Base-by-base conservation (phyloP, 345 rosid genomes). In the Populus euphratica region DNA sequence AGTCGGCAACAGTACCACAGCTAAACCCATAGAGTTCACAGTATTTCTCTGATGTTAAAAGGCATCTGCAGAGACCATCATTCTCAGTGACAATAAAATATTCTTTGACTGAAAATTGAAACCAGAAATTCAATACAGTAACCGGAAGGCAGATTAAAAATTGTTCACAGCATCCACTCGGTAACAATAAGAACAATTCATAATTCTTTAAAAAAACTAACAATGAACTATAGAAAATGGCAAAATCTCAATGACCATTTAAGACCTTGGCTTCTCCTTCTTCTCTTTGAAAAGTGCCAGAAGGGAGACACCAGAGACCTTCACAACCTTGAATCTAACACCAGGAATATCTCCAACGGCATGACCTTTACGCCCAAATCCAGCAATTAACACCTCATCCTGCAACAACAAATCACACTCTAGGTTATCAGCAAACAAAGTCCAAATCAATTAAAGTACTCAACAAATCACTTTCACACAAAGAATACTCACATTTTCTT, bases 331-430 rank as follows among this genome's bases (percentile, higher is more conserved):
- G 86, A 91, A 91, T 78, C 96, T 86, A 69, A 91, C 96, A 31
- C 96, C 96, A 5, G 96, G 96, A 86, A 91, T 91, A 90, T 91
- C 96, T 70, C 96, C 96, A 0, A 91, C 96, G 0, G 96, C 96
- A 78, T 91, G 96, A 10, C 96, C 93, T 82, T 91, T 91, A 12
- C 96, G 87, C 35, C 96, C 96, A 70, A 91, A 91, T 81, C 93
- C 96, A 13, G 93, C 93, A 77, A 90, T 90, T 86, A 91, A 74
- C 47, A 91, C 96, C 69, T 91, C 96, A 76, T 91, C 93, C 96
- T 91, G 77, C 62, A 36, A 59, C 5, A 3, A 10, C 54, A 49
- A 49, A 17, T 49, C 2, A 49, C 2, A 17, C 20, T 4, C 54
- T 17, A 17, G 21, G 54, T 49, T 49, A 49, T 49, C 54, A 49